Percentiles rank a stretch among this genome's conserved stretches.
Conservation (phyloP, 345 rosid species). For the Capsella bursapastoris region DNA sequence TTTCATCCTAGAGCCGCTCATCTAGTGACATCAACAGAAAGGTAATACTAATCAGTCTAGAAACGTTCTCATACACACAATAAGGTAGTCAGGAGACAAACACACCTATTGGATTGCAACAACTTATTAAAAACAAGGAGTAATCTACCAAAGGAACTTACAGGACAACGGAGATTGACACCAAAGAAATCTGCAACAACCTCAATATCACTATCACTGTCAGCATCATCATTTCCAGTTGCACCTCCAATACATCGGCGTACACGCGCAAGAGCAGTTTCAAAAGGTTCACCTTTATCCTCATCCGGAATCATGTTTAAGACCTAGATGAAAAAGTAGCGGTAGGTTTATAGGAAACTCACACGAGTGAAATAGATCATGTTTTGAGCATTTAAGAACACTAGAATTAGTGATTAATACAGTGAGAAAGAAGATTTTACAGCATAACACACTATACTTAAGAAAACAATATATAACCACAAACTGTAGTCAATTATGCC, state of each 20-base stretch:
- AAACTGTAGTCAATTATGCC: not conserved
- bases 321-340: constrained; percentile 52
- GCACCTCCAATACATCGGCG: constrained; percentile 85
- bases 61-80: not conserved
- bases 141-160: constrained; percentile 48
- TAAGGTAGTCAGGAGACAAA: constrained; percentile 8
- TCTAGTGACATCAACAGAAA: constrained; percentile 50
- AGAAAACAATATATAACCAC: not conserved
- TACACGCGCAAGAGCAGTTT: constrained; percentile 88
- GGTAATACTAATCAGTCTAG: constrained; percentile 9
- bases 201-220: constrained; percentile 94
- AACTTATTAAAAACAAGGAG: not conserved
- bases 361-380: not conserved
- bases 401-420: constrained; percentile 14
- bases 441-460: not conserved
- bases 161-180: constrained; percentile 97
- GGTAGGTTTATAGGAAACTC: not conserved
- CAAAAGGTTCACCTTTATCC: constrained; percentile 78
- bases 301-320: constrained; percentile 79
- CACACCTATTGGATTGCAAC: constrained; percentile 7
- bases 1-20: constrained; percentile 98
- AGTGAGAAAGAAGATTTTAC: constrained; percentile 8
- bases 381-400: not conserved
- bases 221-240: constrained; percentile 72
- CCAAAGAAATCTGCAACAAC: constrained; percentile 88